Base-by-base conservation (phyloP, 2,329 filamentous ascomycete species). In the Coniochaeta pulveracea region DNA sequence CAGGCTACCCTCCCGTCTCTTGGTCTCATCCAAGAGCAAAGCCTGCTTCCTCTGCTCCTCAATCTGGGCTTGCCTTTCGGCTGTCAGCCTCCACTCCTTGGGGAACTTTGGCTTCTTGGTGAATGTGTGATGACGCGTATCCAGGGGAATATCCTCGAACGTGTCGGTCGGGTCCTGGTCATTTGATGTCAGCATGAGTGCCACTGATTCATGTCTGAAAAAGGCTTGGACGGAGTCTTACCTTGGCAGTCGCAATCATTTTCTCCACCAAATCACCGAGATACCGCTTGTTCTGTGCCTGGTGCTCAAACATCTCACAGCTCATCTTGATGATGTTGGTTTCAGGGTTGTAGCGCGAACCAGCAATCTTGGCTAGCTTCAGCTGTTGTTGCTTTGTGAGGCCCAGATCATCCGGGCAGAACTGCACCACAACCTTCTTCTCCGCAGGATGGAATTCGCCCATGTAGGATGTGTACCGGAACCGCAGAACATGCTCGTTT, bases 271-370 rank as follows among this genome's bases (percentile, higher is more conserved):
- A 58, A 47, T 93, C 85, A 34, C 76, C 80, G 15, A 98, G 68
- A 54, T 91, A 91, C n/a, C 85, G 77, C 69, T 96, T 98, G 65
- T 98, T 98, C 63, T 96, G 88, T 12, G 88, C 85, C 51, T 85
- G 81, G 35, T 88, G 83, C 51, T 85, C 76, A 55, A 82, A 93
- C 52, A 79, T 77, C 57, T 96, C 91, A 61, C 82, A 84, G 52
- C 82, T 86, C 71, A 98, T 94, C 60, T 84, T 86, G 47, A 95
- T 66, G 38, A 85, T 63, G 46, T 86, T 76, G 35, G 68, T 85
- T 46, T 79, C 69, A 0, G 88, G 89, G 63, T 96, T 91, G 68
- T 86, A 96, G 43, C 91, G 80, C 11, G 77, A 56, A 2, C 91
- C 93, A 14, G 73, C 76, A 27, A 98, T 70, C 63, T 96, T 96